Evolutionary conservation across 441 rosid species (phyloP), one percentile per base, ranked within the genome.

Genomic region (Gossypium davidsonii): DNA sequence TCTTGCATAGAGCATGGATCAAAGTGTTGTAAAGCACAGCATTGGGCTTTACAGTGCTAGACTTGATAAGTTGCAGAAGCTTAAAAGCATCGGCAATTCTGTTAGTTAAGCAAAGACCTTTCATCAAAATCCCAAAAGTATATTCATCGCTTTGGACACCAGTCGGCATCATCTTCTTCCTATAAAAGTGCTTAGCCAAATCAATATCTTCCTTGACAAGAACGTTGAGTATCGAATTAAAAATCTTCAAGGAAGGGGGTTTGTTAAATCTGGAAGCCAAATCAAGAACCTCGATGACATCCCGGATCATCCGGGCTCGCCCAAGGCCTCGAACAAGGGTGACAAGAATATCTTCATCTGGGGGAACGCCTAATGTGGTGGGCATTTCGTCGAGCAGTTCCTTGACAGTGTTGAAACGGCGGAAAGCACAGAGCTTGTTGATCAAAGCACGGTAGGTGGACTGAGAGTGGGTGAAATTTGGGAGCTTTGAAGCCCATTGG

Each of bases 341-440:
- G 74, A 91, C 62, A 53, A 91, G 89, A 57, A 87, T 83, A 66
- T 76, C 75, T 28, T 88, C 98, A 55, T 89, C 93, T 1, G 97
- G 98, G 69, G 86, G 85, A 11, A 78, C 81, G 51, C 94, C 90
- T 6, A 87, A 81, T 31, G 90, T 74, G 42, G 67, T 67, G 65
- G 93, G 88, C 91, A 94, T 91, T 94, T 92, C 93, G 42, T 94
- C 96, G 81, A 94, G 97, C 93, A 94, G 77, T 23, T 90, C 80
- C 80, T 82, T 71, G 78, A 84, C 91, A 39, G 76, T 74, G 17
- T 84, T 86, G 44, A 94, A 90, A 7, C 86, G 87, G 23, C 91
- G 90, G 73, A 88, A 87, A 68, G 69, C 1, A 20, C 93, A 89
- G 1, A 90, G 88, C 76, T 82, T 89, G 28, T 83, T 78, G 28